Evolutionary conservation across 352 stramenopile species (phyloP).

Genomic region (Globisporangium perplexum): DNA sequence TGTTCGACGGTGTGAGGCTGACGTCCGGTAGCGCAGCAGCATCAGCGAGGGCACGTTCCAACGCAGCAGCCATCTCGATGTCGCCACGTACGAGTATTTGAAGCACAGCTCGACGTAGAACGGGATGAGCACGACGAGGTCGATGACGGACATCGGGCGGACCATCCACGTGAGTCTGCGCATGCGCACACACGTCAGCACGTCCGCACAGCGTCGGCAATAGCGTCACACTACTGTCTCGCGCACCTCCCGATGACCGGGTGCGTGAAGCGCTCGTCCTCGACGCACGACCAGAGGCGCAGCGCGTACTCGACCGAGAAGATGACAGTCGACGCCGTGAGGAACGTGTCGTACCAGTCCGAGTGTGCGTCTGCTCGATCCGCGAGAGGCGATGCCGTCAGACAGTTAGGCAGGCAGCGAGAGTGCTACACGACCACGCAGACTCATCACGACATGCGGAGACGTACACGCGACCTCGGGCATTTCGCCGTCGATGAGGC

Average conservation of each 20-base stretch:
- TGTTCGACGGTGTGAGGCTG: constrained; percentile 11
- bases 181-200: too few relatives aligned
- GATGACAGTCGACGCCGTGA: constrained; percentile 70
- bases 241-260: constrained; percentile 45
- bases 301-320: constrained; percentile 76
- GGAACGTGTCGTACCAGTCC: constrained; percentile 67
- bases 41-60: too few relatives aligned
- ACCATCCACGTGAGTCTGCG: constrained; percentile 81
- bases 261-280: constrained; percentile 59
- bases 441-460: too few relatives aligned
- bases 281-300: constrained; percentile 77
- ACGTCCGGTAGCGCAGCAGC: too few relatives aligned
- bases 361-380: constrained; percentile 25
- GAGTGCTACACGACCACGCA: too few relatives aligned
- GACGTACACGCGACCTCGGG: constrained; percentile 8
- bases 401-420: too few relatives aligned
- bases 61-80: too few relatives aligned
- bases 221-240: neutral
- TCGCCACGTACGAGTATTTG: constrained; percentile 42
- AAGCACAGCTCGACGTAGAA: constrained; percentile 81
- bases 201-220: neutral
- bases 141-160: constrained; percentile 74
- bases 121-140: constrained; percentile 64
- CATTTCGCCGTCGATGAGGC: constrained; percentile 14
- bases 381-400: too few relatives aligned